Evolutionary conservation across 2,329 filamentous ascomycete species (phyloP).

Genomic region (Tolypocladium album): DNA sequence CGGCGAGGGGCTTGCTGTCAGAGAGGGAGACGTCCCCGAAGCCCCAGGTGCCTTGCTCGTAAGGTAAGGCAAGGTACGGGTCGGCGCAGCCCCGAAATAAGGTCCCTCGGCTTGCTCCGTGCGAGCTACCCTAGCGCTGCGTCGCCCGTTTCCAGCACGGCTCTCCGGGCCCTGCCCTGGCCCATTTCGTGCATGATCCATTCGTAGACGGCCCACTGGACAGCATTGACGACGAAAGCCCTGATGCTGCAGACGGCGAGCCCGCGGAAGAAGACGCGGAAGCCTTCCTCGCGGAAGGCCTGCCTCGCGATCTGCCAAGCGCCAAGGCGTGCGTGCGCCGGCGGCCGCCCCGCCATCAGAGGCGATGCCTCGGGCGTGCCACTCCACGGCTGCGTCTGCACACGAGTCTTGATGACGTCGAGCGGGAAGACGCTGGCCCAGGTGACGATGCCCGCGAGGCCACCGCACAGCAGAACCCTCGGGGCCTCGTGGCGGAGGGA

Average conservation of each 20-base stretch:
- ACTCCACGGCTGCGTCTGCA: constrained; percentile 59
- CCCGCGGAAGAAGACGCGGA: constrained; percentile 58
- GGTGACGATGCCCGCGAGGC: constrained; percentile 74
- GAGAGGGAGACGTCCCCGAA: neutral
- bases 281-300: constrained; percentile 54
- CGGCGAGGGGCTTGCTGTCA: too few species aligned
- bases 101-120: too few species aligned
- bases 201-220: constrained; percentile 88
- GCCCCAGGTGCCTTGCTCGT: neutral
- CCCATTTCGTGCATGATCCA: constrained; percentile 61
- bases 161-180: constrained; percentile 9
- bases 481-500: constrained; percentile 33
- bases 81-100: too few species aligned
- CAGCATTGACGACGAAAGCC: constrained; percentile 87
- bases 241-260: constrained; percentile 72
- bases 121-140: neutral
- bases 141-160: neutral
- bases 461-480: constrained; percentile 71
- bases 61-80: too few species aligned
- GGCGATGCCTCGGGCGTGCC: neutral
- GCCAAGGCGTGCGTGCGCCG: constrained; percentile 24
- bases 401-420: constrained; percentile 82
- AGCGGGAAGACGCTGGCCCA: constrained; percentile 88
- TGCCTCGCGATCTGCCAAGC: constrained; percentile 54
- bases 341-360: neutral